Evolutionary conservation across 2,329 filamentous ascomycete species (phyloP).

Genomic region (Ramularia endophylla): DNA sequence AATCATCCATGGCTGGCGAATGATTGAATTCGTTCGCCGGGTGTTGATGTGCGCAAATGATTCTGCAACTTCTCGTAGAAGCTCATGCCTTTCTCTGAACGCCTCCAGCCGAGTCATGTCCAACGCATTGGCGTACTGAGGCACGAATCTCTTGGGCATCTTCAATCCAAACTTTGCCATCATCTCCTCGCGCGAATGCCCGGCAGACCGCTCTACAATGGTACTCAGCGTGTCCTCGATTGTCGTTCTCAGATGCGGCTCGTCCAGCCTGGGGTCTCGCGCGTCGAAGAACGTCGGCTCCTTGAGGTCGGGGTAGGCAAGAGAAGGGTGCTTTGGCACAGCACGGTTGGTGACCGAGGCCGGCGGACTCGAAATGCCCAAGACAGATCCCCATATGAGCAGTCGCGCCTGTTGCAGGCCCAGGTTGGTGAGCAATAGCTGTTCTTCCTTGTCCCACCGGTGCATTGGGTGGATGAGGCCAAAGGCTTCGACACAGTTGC

Average conservation of each 20-base stretch:
- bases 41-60: constrained; percentile 29
- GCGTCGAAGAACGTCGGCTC: constrained; percentile 41
- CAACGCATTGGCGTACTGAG: constrained; percentile 35
- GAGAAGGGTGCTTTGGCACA: constrained; percentile 39
- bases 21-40: constrained; percentile 25
- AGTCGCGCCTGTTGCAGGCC: constrained; percentile 44
- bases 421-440: constrained; percentile 38
- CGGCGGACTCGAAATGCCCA: constrained; percentile 42
- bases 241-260: constrained; percentile 32
- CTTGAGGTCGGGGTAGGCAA: constrained; percentile 40
- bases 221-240: constrained; percentile 38
- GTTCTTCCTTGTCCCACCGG: constrained; percentile 38
- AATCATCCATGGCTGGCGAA: constrained; percentile 36
- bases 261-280: constrained; percentile 39
- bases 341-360: constrained; percentile 38
- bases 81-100: constrained; percentile 40
- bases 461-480: constrained; percentile 40
- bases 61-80: constrained; percentile 37
- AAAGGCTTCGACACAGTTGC: constrained; percentile 44
- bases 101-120: constrained; percentile 41
- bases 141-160: constrained; percentile 36
- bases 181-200: constrained; percentile 36
- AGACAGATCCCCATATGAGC: constrained; percentile 44
- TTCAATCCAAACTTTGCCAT: constrained; percentile 43
- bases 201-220: constrained; percentile 40